Evolutionary conservation across 345 rosid genomes (phyloP).

Genomic region (Clausena lansium): DNA sequence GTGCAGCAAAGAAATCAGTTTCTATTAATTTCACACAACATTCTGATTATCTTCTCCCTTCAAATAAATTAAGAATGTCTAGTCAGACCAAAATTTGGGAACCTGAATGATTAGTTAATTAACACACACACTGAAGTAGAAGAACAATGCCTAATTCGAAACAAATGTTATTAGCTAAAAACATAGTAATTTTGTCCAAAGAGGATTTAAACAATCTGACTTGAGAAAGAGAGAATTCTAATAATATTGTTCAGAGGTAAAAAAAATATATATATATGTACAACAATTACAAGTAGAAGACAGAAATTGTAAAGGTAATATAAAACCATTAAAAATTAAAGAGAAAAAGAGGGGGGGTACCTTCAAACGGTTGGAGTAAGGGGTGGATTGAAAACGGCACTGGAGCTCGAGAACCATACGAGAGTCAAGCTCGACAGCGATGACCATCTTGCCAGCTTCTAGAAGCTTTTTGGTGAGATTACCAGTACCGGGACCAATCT

Average conservation of each 20-base stretch:
- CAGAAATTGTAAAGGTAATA: no score
- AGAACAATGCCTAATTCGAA: background rate
- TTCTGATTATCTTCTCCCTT: background rate
- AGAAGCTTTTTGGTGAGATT: constrained; percentile 92
- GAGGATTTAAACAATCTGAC: background rate
- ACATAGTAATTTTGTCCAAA: no score
- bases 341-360: constrained; percentile 21
- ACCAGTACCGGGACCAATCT: constrained; percentile 93
- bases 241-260: background rate
- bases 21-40: background rate
- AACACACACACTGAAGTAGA: background rate
- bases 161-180: background rate
- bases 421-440: constrained; percentile 84
- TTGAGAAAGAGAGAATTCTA: background rate
- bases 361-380: constrained; percentile 53
- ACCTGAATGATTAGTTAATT: background rate
- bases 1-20: background rate
- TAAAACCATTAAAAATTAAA: no score
- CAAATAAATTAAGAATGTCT: background rate
- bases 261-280: no score
- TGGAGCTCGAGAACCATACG: constrained; percentile 94
- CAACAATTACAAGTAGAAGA: no score
- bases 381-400: constrained; percentile 88
- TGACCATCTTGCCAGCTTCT: constrained; percentile 75
- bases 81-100: background rate